Base-by-base conservation (phyloP, 1,284 basidiomycete species). In the Exobasidium cylindrosporum region DNA sequence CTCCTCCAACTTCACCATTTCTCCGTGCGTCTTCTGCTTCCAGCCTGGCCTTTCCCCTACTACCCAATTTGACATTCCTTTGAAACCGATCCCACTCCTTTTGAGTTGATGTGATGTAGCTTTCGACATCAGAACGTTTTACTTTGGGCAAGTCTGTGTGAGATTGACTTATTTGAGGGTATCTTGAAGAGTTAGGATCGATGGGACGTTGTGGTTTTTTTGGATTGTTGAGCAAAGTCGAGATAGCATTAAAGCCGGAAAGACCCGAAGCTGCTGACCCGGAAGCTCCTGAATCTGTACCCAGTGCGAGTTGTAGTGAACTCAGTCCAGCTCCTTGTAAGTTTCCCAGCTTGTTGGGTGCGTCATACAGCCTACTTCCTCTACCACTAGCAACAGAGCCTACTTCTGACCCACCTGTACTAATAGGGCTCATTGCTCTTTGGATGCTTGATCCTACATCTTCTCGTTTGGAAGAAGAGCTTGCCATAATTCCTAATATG, bases 1-100 rank as follows among this genome's bases (percentile, higher is more conserved):
- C 4, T 5, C 26, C 47, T 23, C 47, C 47, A 62, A 26, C 59
- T 55, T 4, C 62, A 61, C 4, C 59, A 43, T 30, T 28, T n/a
- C n/a, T n/a, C n/a, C n/a, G n/a, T 45, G 54, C 28, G 59, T 56
- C 44, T 61, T 58, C 21, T 59, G 58, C 44, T 61, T 58, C 35
- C 61, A 56, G 17, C 31, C 66, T 67, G 3, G 66, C 72, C 30
- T 64, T 68, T 7, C 71, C 72, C 11, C 64, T 62, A 54, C 62
- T 60, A 1, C 67, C 68, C 43, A 68, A 63, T 49, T 66, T 65
- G 29, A 67, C 69, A 61, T 80, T 80, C n/a, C 67, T 68, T 59
- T 72, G 65, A 67, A 74, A 80, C 14, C 73, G 67, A 29, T 79
- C 78, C 60, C 64, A 81, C 55, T 74, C 72, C 6, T 67, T 66